These are phyloP conservation scores for Penicillium verhagenii DNA, from an alignment of 495 filamentous ascomycete genomes.

Conservation along the genomic window DNA sequence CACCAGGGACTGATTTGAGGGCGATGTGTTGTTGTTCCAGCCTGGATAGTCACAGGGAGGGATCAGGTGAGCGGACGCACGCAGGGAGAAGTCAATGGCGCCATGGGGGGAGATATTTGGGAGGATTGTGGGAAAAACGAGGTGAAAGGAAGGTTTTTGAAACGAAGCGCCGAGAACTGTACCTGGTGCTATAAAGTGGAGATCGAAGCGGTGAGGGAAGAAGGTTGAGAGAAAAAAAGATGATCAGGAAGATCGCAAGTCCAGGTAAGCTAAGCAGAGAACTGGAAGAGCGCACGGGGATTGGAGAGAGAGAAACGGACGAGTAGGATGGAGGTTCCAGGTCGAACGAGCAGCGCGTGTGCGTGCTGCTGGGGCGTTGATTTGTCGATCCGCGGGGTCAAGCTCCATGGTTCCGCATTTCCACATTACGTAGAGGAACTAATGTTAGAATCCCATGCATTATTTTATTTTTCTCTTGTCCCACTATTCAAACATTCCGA, in stretches of 20 bases:
- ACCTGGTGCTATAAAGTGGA: background rate
- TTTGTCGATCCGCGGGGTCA: conserved; percentile 28
- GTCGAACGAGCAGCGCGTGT: conserved; percentile 17
- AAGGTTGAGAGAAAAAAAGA: background rate
- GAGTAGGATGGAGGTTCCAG: background rate
- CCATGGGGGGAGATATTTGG: background rate
- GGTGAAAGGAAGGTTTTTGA: background rate
- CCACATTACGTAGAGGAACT: background rate
- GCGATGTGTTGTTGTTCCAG: background rate
- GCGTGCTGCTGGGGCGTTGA: conserved; percentile 19
- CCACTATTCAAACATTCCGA: no score
- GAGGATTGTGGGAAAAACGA: background rate
- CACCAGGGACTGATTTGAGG: background rate
- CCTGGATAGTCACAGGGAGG: conserved; percentile 1
- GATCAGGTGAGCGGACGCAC: conserved; percentile 3
- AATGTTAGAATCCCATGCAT: background rate
- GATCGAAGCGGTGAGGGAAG: background rate
- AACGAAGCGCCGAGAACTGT: background rate
- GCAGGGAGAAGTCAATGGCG: background rate
- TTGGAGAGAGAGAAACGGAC: background rate
- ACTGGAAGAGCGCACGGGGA: background rate
- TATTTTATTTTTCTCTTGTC: background rate
- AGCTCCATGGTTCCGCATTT: conserved; percentile 3
- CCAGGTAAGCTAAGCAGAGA: background rate
- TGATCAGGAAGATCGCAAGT: background rate